Evolutionary conservation across 129 eudicot genomes (phyloP), one percentile per base, ranked within the genome.

Genomic region (Cynara cardunculus): DNA sequence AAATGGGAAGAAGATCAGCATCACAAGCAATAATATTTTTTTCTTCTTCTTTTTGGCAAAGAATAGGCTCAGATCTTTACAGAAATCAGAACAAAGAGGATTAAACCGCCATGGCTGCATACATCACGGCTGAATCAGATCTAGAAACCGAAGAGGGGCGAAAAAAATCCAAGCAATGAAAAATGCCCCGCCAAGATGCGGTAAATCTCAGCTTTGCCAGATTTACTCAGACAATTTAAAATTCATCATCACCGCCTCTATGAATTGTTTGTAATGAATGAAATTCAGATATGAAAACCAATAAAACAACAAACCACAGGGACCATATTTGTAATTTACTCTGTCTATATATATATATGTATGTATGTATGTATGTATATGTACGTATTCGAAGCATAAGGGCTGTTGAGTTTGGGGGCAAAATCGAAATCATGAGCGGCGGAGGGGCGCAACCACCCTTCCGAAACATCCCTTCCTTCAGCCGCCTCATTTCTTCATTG

Each of bases 361-460:
- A 4, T 71, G 11, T 3, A 7, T 11, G 27, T 49, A 0, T 7
- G 5, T n/a, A 7, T 7, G 18, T 22, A 4, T 21, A 4, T 21
- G 71, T 65, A 7, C 12, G 8, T 12, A 16, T 71, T 4, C 8
- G 9, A 34, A 5, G 7, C 37, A 14, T 31, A 80, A 80, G 81
- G 76, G 85, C 59, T 71, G 76, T 82, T 69, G 76, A 69, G 5
- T n/a, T n/a, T 14, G 31, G 74, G 75, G 71, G 85, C 74, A 73
- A 75, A 75, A 6, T 25, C 5, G 67, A 69, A 80, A 61, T 74
- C 84, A 75, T 62, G 4, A 69, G 78, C 82, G 28, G 26, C 79
- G 31, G 30, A 72, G 41, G 27, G 81, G 84, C 86, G 84, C 73
- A 87, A 84, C 87, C 39, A 74, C 87, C 87, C 88, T 78, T 32